A percentile compares a stretch with the other conserved stretches of the same genome.
These are phyloP conservation scores for Pseudocercospora vitis DNA, from an alignment of 2,329 filamentous ascomycete genomes.

Conservation along the genomic window DNA sequence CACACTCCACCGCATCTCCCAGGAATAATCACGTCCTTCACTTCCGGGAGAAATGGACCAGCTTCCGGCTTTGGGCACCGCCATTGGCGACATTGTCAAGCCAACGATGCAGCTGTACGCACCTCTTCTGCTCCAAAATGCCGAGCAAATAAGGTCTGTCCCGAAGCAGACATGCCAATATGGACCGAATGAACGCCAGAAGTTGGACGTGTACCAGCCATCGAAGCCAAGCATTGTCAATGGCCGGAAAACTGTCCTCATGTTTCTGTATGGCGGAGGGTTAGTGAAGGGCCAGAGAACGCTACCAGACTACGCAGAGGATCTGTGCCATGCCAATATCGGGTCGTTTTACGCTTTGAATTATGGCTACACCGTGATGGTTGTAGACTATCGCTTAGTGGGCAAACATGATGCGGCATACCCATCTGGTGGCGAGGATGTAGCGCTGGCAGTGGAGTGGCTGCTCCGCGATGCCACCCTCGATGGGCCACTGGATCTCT, in stretches of 20 bases:
- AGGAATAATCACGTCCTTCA: not conserved
- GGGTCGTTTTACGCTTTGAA: constrained; percentile 43
- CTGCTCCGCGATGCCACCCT: constrained; percentile 27
- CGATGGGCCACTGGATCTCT: constrained; percentile 37
- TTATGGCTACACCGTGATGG: constrained; percentile 39
- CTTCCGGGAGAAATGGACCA: constrained; percentile 26
- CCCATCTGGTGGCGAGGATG: constrained; percentile 46
- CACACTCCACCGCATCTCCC: too few species aligned
- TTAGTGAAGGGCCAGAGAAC: constrained; percentile 39
- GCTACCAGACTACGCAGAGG: constrained; percentile 29
- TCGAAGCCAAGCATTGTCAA: constrained; percentile 23
- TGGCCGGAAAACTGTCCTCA: constrained; percentile 25
- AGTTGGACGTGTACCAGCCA: constrained; percentile 43
- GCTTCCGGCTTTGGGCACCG: constrained; percentile 30
- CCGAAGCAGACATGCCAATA: constrained; percentile 37
- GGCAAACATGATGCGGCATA: constrained; percentile 41
- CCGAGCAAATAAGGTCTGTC: constrained; percentile 28
- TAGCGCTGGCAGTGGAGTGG: constrained; percentile 42
- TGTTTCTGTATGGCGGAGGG: constrained; percentile 40
- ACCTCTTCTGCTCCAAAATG: constrained; percentile 28
- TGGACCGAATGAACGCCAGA: constrained; percentile 40
- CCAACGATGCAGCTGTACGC: constrained; percentile 31
- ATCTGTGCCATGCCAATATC: constrained; percentile 41
- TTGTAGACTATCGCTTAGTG: constrained; percentile 44
- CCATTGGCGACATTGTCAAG: constrained; percentile 25